Evolutionary conservation across 2,329 filamentous ascomycete species (phyloP).

Genomic region (Exutisphaerella laricina): DNA sequence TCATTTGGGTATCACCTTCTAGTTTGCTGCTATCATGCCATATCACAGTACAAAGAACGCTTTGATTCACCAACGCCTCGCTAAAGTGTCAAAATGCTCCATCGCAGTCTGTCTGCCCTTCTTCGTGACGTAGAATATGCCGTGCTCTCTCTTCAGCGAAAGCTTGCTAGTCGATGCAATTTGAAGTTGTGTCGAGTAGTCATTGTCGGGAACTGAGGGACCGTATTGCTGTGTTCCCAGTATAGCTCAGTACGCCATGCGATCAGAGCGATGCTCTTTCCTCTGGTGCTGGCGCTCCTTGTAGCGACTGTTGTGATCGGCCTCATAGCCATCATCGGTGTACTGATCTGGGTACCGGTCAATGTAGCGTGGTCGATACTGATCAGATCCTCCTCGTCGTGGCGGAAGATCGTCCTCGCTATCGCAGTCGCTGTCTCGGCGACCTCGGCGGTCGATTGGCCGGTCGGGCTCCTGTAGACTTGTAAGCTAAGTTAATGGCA

Average conservation of each 20-base stretch:
- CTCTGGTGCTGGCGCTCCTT: background rate
- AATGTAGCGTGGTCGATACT: background rate
- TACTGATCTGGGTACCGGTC: background rate
- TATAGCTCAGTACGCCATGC: background rate
- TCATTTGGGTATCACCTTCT: too few species aligned
- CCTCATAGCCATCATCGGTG: background rate
- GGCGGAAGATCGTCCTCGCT: background rate
- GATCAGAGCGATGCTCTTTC: background rate
- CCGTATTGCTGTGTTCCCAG: too few species aligned
- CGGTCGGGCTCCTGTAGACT: background rate
- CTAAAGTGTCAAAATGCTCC: too few species aligned
- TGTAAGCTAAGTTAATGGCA: too few species aligned
- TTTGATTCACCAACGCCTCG: too few species aligned
- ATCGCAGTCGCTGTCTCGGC: background rate
- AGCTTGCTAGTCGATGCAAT: too few species aligned
- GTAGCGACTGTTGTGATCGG: background rate
- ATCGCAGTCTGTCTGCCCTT: too few species aligned
- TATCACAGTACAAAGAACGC: too few species aligned
- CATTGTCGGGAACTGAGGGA: background rate
- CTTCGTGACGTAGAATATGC: too few species aligned
- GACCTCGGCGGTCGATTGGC: background rate
- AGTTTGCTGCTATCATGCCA: too few species aligned
- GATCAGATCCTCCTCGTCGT: too few species aligned
- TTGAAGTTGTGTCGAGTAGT: background rate
- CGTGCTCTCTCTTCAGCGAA: too few species aligned